phyloP scores from a whole-genome alignment of 257 asterid species.

The Capsicum pubescens region DNA sequence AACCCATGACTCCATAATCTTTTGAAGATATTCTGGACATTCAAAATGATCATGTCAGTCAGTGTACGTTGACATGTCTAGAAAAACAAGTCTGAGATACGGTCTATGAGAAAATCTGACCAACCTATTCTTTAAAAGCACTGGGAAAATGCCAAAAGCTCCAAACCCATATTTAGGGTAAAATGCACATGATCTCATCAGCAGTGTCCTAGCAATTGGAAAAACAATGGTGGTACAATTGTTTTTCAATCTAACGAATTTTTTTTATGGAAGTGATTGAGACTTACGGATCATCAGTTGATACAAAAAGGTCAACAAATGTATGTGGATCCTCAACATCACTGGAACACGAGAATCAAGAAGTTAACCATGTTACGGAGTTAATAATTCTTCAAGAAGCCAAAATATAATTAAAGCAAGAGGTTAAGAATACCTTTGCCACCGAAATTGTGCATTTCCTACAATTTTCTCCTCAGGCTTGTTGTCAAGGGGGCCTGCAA shows the following conservation, averaged over 20 bases:
- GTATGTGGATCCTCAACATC: conserved; percentile 86
- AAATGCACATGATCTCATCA: conserved; percentile 83
- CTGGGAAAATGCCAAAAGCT: conserved; percentile 85
- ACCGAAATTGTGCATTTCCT: conserved; percentile 90
- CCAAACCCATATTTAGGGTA: conserved; percentile 77
- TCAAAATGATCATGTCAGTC: conserved; percentile 40
- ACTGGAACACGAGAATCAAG: conserved; percentile 45
- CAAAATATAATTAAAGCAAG: background rate
- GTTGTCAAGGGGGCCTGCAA: conserved; percentile 74
- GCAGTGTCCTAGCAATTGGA: conserved; percentile 53
- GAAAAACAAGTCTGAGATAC: conserved; percentile 26
- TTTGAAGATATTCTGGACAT: conserved; percentile 62
- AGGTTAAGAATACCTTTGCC: conserved; percentile 71
- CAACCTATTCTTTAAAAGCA: conserved; percentile 75
- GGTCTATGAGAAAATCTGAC: background rate
- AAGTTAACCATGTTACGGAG: background rate
- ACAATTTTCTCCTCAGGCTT: conserved; percentile 67
- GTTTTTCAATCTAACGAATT: conserved; percentile 10
- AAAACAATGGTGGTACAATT: conserved; percentile 30
- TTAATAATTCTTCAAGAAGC: background rate
- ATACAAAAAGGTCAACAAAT: conserved; percentile 74
- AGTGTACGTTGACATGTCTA: conserved; percentile 28
- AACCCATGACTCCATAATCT: conserved; percentile 84
- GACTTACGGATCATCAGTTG: conserved; percentile 88
- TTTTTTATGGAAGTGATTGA: conserved; percentile 30